These are phyloP conservation scores for Ambrosiella beaveri DNA, from an alignment of 2,329 filamentous ascomycete genomes.

Conservation along the genomic window DNA sequence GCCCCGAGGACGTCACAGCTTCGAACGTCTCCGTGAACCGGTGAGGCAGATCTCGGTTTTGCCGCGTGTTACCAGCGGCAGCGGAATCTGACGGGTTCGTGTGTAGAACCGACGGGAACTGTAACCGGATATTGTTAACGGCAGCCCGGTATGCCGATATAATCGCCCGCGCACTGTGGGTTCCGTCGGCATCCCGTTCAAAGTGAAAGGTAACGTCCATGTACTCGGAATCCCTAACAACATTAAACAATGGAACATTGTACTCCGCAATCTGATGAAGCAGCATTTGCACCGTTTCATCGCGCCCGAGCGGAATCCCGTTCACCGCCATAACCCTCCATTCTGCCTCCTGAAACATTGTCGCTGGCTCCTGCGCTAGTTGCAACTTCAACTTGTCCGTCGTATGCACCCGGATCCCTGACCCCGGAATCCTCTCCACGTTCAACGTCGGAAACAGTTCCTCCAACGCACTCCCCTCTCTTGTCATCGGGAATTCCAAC, in stretches of 20 bases:
- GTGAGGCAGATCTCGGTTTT: neutral
- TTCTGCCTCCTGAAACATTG: conserved; percentile 20
- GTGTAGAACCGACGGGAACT: conserved; percentile 13
- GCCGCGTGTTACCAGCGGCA: neutral
- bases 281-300: conserved; percentile 71
- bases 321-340: conserved; percentile 70
- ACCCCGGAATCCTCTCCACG: conserved; percentile 15
- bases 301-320: conserved; percentile 62
- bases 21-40: conserved; percentile 8
- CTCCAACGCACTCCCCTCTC: conserved; percentile 26
- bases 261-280: conserved; percentile 60
- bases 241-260: conserved; percentile 68
- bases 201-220: conserved; percentile 52
- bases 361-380: conserved; percentile 41
- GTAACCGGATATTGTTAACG: conserved; percentile 13
- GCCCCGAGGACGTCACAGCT: conserved; percentile 12
- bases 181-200: conserved; percentile 14
- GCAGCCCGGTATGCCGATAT: conserved; percentile 14
- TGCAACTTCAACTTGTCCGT: conserved; percentile 44
- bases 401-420: conserved; percentile 15
- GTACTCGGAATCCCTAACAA: conserved; percentile 53
- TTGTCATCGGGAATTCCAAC: conserved; percentile 42
- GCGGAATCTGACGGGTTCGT: conserved; percentile 8
- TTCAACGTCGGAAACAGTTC: conserved; percentile 24
- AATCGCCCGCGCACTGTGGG: conserved; percentile 9